Evolutionary conservation across 83 land plant genomes (phyloP).

Genomic region (Diphasiastrum complanatum): DNA sequence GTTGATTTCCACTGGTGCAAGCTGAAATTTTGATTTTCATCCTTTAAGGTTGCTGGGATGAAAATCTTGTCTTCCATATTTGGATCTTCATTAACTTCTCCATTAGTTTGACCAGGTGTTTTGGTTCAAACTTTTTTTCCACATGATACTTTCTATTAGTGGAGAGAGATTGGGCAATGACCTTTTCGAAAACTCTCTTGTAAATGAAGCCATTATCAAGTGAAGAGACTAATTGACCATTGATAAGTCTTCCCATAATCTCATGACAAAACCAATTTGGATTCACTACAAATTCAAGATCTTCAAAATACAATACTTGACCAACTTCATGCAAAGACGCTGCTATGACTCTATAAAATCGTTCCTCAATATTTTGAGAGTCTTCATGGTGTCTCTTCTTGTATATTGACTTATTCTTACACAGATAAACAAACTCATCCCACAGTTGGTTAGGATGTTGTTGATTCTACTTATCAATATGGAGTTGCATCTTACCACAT

Average conservation of each 20-base stretch:
- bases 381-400: conserved; percentile 1
- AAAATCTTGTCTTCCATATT: too few species aligned
- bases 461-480: conserved; percentile 10
- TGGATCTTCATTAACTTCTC: too few species aligned
- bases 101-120: too few species aligned
- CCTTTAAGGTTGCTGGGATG: conserved; percentile 9
- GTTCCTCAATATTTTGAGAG: conserved; percentile 5
- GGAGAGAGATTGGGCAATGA: too few species aligned
- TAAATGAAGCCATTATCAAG: too few species aligned
- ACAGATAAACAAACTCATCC: conserved; percentile 11
- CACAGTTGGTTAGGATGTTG: conserved; percentile 16
- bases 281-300: conserved; percentile 17
- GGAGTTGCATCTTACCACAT: conserved; percentile 1
- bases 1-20: conserved; percentile 38
- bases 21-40: conserved; percentile 37
- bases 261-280: conserved; percentile 23
- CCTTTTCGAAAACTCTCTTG: too few species aligned
- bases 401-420: neutral
- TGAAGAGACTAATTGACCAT: too few species aligned
- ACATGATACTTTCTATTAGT: too few species aligned
- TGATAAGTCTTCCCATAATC: conserved; percentile 17
- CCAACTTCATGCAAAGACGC: conserved; percentile 7
- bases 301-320: conserved; percentile 6
- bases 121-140: too few species aligned
- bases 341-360: conserved; percentile 10